phyloP scores from a whole-genome alignment of 2,329 filamentous ascomycete species.

The Epichloe amarillans region DNA sequence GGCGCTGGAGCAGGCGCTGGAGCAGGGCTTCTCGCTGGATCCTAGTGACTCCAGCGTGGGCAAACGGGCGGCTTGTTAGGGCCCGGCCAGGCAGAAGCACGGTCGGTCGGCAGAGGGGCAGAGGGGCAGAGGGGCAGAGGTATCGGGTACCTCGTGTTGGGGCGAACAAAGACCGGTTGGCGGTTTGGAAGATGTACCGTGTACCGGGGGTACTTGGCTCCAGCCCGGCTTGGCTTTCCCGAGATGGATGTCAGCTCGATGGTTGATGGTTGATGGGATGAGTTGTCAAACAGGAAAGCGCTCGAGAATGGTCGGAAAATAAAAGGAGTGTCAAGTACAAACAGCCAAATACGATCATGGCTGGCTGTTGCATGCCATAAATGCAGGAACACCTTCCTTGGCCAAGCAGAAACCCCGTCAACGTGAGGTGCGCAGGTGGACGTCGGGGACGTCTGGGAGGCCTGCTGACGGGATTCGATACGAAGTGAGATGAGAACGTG shows the following conservation, averaged over 20 bases:
- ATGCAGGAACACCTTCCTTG: slow-evolving; percentile 13
- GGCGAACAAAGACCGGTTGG: not conserved
- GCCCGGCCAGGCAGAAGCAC: slow-evolving; percentile 8
- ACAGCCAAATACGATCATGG: not conserved
- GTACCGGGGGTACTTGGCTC: not conserved
- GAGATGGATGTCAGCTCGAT: not conserved
- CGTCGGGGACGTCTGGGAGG: not conserved
- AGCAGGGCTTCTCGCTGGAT: not conserved
- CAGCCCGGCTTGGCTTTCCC: not conserved
- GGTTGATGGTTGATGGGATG: not conserved
- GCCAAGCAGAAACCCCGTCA: not conserved
- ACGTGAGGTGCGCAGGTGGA: slow-evolving; percentile 6
- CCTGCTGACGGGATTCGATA: slow-evolving; percentile 7
- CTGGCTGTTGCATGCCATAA: slow-evolving; percentile 10
- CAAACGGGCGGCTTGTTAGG: slow-evolving; percentile 1
- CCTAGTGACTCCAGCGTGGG: not conserved
- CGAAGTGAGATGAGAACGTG: not conserved
- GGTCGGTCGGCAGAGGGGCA: not conserved
- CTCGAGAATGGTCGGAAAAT: not conserved
- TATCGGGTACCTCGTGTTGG: not conserved
- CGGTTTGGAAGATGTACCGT: not conserved
- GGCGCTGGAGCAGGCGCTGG: not conserved
- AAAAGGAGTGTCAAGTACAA: not conserved
- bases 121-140: not conserved
- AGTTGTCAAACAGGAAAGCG: not conserved